Evolutionary conservation across 805 yeast species (phyloP), one percentile per base, ranked within the genome.

Genomic region (Sungouiozyma ichnusensis): DNA sequence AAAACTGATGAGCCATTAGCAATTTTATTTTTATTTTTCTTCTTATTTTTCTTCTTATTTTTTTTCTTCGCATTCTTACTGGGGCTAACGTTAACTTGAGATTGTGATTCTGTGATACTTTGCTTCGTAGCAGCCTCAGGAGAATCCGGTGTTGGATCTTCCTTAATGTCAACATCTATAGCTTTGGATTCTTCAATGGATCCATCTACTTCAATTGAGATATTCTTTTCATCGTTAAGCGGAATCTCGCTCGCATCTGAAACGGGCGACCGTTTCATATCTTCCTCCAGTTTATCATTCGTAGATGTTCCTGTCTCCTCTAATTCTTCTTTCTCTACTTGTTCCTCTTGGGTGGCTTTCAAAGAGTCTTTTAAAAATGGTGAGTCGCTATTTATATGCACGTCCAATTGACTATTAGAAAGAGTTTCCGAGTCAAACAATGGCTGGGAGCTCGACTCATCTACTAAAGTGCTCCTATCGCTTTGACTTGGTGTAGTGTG

Each of bases 31-130:
- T 34, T 42, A 6, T 49, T 51, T 43, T 56, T 55, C 47, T 51
- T 55, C 42, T 55, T 54, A 36, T 57, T 57, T 43, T 54, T 57
- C 47, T 54, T 56, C 48, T 55, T 56, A 38, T 52, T 56, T 39
- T 55, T 54, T 45, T 57, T 56, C 44, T 53, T 54, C 37, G 50
- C 50, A 20, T 46, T 52, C 39, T 51, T 50, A 19, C 43, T 38
- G n/a, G 41, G 35, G 11, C 20, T 40, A 34, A 44, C 11, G 13
- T 38, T n/a, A 17, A 33, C 43, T 7, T 7, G 6, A 11, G 29
- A 11, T 11, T 24, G 9, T 24, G 11, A 24, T 11, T n/a, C n/a
- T n/a, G n/a, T n/a, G n/a, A n/a, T n/a, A n/a, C n/a, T n/a, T n/a
- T n/a, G n/a, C n/a, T n/a, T n/a, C n/a, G n/a, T n/a, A n/a, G n/a